A percentile compares a stretch with the other conserved stretches of the same genome.
Evolutionary conservation across 257 asterid genomes (phyloP).

Genomic region (Lantana camara): DNA sequence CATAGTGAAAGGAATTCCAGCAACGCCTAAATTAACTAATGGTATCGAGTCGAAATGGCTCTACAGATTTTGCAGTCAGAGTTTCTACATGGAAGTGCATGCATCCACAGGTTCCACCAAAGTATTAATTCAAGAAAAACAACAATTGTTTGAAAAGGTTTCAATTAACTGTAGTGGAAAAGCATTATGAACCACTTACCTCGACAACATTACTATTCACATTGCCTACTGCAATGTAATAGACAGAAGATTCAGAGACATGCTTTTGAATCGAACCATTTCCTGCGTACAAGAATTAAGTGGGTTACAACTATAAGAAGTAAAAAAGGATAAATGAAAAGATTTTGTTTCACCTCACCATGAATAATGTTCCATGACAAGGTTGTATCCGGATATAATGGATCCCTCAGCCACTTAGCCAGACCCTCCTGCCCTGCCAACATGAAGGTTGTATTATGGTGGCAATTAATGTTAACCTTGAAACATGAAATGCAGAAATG

Average conservation of each 20-base stretch:
- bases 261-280: constrained; percentile 58
- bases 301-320: constrained; percentile 19
- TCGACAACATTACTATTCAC: constrained; percentile 50
- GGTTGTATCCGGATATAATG: constrained; percentile 54
- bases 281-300: constrained; percentile 49
- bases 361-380: constrained; percentile 64
- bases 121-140: not conserved
- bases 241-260: constrained; percentile 52
- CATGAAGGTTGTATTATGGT: constrained; percentile 21
- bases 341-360: constrained; percentile 51
- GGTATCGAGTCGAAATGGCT: not conserved
- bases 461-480: constrained; percentile 13
- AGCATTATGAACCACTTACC: constrained; percentile 45
- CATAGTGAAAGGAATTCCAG: not conserved
- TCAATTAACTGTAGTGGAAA: not conserved
- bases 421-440: constrained; percentile 64
- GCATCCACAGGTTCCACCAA: constrained; percentile 12
- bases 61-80: not conserved
- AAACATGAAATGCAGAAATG: constrained; percentile 27
- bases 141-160: not conserved
- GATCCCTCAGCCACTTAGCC: constrained; percentile 76
- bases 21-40: constrained; percentile 5
- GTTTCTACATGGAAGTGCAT: constrained; percentile 7
- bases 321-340: not conserved
- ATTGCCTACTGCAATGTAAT: constrained; percentile 76